Conservation (phyloP, 306 rosid genomes). For the Pterocarpus macrocarpus region DNA sequence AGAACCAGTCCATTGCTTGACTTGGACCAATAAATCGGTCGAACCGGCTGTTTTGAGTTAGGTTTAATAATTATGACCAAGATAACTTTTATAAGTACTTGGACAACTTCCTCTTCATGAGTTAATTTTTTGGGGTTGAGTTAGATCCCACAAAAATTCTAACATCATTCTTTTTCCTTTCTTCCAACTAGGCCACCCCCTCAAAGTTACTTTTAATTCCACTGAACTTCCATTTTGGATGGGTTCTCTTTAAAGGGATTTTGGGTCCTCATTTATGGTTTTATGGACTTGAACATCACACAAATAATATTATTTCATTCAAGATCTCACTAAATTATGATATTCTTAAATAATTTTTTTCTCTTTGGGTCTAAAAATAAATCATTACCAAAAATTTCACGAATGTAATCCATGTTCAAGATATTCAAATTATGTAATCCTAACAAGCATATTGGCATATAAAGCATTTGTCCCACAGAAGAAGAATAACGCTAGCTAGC, state of each 20-base stretch:
- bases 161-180: background rate
- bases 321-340: slow-evolving; percentile 2
- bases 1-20: no score
- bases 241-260: slow-evolving; percentile 21
- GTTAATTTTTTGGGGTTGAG: no score
- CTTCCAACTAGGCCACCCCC: background rate
- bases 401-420: background rate
- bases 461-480: slow-evolving; percentile 21
- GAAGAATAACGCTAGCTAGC: slow-evolving; percentile 13
- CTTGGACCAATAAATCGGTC: no score
- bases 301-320: background rate
- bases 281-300: background rate
- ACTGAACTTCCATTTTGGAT: background rate
- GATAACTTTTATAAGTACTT: no score
- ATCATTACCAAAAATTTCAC: background rate
- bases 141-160: no score
- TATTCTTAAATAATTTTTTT: background rate
- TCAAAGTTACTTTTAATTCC: background rate
- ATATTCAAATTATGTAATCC: slow-evolving; percentile 21
- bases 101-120: no score
- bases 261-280: no score
- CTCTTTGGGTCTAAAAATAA: background rate
- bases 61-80: no score
- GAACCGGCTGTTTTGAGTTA: no score
- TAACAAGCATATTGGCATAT: slow-evolving; percentile 7